Evolutionary conservation across 2,329 filamentous ascomycete species (phyloP).

Genomic region (Penicillium corylophilum): DNA sequence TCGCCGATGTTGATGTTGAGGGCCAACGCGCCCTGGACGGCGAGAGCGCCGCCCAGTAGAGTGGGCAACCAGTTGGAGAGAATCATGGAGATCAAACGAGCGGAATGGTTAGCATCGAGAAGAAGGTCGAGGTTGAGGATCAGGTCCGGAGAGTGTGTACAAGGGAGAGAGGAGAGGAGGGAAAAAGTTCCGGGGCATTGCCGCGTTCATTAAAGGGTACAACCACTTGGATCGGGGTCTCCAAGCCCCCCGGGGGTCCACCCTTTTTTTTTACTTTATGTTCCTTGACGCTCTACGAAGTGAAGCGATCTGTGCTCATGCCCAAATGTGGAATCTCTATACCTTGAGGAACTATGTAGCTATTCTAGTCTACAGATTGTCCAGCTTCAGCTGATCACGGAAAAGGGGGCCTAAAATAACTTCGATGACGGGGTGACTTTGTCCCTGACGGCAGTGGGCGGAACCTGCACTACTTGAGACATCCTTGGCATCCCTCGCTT

Average conservation of each 20-base stretch:
- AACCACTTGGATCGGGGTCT: background rate
- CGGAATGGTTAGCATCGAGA: slow-evolving; percentile 10
- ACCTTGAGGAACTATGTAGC: no score
- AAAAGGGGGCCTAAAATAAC: slow-evolving; percentile 1
- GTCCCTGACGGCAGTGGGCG: slow-evolving; percentile 5
- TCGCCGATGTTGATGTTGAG: slow-evolving; percentile 19
- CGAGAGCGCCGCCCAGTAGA: slow-evolving; percentile 20
- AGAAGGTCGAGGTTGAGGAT: background rate
- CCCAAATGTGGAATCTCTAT: no score
- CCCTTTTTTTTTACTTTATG: background rate
- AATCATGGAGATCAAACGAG: slow-evolving; percentile 18
- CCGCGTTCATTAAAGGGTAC: background rate
- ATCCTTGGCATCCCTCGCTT: slow-evolving; percentile 6
- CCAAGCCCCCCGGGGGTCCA: background rate
- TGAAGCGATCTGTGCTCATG: no score
- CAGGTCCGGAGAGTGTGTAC: background rate
- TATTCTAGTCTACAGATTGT: no score
- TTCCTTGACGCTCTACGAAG: background rate
- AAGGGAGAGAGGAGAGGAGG: background rate
- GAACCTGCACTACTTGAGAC: slow-evolving; percentile 10
- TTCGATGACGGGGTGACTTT: slow-evolving; percentile 7
- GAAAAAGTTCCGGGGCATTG: slow-evolving; percentile 3
- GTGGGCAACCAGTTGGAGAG: slow-evolving; percentile 20
- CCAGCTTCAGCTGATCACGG: background rate
- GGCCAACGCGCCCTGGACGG: slow-evolving; percentile 18